These are phyloP conservation scores for Quambalaria eucalypti DNA, from an alignment of 1,284 basidiomycete genomes.

Conservation along the genomic window DNA sequence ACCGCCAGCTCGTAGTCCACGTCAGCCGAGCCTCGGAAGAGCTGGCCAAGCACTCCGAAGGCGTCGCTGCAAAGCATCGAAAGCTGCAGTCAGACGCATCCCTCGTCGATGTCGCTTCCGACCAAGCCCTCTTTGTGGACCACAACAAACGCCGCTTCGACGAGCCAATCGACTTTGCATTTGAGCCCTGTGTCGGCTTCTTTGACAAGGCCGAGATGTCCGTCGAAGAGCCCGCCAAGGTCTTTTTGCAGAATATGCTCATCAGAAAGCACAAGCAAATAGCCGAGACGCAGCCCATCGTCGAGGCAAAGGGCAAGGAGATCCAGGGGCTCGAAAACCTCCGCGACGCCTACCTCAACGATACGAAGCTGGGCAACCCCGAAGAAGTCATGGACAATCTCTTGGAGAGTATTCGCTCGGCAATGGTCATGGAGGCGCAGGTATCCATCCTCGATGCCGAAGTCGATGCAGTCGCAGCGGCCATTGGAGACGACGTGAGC, in stretches of 20 bases:
- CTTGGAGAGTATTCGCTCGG: slow-evolving; percentile 14
- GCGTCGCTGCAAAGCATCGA: slow-evolving; percentile 9
- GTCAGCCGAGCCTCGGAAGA: slow-evolving; percentile 8
- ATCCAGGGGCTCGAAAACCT: slow-evolving; percentile 21
- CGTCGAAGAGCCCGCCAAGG: slow-evolving; percentile 15
- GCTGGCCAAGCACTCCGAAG: slow-evolving; percentile 13
- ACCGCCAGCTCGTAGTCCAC: slow-evolving; percentile 8
- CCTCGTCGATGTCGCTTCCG: slow-evolving; percentile 11
- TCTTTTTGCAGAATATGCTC: slow-evolving; percentile 24
- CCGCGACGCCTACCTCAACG: slow-evolving; percentile 19
- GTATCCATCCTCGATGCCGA: slow-evolving; percentile 17
- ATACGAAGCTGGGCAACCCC: slow-evolving; percentile 18
- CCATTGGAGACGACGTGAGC: slow-evolving; percentile 22
- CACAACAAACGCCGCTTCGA: slow-evolving; percentile 25
- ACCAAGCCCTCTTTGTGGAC: slow-evolving; percentile 19
- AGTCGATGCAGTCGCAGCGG: slow-evolving; percentile 13
- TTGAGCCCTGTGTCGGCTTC: slow-evolving; percentile 32
- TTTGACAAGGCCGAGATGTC: slow-evolving; percentile 31
- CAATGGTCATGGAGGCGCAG: slow-evolving; percentile 18
- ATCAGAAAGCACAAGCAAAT: slow-evolving; percentile 16
- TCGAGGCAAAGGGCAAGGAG: slow-evolving; percentile 18
- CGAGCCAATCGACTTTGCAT: slow-evolving; percentile 19
- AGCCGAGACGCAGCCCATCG: slow-evolving; percentile 17
- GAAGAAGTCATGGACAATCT: slow-evolving; percentile 31
- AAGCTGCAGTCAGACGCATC: slow-evolving; percentile 8